phyloP scores from a whole-genome alignment of 2,329 filamentous ascomycete species.

The Cladosporium oxysporum region DNA sequence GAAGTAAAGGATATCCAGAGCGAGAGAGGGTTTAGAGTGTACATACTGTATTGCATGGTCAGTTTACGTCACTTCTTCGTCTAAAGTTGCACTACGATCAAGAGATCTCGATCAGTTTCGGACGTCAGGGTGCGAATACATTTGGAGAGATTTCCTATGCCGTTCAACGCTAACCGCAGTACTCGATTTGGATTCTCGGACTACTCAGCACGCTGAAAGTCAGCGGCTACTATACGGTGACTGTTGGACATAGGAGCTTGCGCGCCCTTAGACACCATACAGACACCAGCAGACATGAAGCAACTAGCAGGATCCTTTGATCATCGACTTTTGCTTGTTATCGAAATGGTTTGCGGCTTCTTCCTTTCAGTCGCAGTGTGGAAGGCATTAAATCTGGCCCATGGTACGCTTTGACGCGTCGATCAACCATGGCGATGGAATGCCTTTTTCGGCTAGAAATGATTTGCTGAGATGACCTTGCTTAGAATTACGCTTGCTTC shows the following conservation, averaged over 20 bases:
- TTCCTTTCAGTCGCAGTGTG: neutral
- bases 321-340: neutral
- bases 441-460: neutral
- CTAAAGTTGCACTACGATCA: neutral
- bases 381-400: neutral
- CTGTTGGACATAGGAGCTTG: neutral
- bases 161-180: neutral
- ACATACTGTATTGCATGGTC: slow-evolving; percentile 21
- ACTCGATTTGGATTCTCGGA: neutral
- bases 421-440: neutral
- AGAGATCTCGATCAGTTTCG: neutral
- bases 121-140: neutral
- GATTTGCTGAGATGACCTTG: neutral
- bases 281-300: neutral
- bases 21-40: slow-evolving; percentile 12
- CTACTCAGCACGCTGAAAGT: neutral
- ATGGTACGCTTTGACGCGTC: neutral
- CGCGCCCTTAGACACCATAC: neutral
- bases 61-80: neutral
- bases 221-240: neutral
- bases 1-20: slow-evolving; percentile 61
- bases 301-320: neutral
- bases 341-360: neutral
- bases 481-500: neutral
- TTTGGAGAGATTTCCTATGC: neutral